Base-by-base conservation (phyloP, 2,329 filamentous ascomycete genomes). In the Xylaria sp. region DNA sequence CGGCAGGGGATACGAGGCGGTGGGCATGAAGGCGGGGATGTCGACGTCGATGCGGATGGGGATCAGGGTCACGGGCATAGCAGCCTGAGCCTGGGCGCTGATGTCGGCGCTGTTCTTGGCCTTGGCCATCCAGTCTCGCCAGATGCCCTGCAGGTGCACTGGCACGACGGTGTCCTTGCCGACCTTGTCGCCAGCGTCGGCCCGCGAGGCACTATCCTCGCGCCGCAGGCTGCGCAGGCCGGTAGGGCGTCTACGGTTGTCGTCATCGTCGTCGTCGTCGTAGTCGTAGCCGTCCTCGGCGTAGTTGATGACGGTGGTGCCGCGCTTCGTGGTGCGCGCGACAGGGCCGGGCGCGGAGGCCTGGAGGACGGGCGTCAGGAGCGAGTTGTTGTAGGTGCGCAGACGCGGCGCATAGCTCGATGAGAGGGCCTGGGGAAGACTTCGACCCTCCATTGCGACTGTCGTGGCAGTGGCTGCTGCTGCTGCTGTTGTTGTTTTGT, bases 11-110 rank as follows among this genome's bases (percentile, higher is more conserved):
- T 92, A 84, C 5, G 91, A 84, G 22, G 90, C 83, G 38, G 87
- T 82, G 13, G 92, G 90, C 11, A 87, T 83, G 80, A 91, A 96
- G 63, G 93, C 84, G 54, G 93, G 90, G 36, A 99, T 90, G 77
- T 98, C 95, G 77, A 98, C 86, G 77, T 99, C 96, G 79, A 99
- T 97, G 66, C 95, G 92, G 74, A 99, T 97, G 20, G 96, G 96
- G 66, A 99, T 95, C 60, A 98, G 85, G 0, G 93, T 97, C 57
- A 97, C 86, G 4, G 96, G 96, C 39, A 99, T 86, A 56, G 89
- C 89, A 39, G 93, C 90, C 73, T 90, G 88, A 2, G 87, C 86
- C 58, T 86, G 85, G 73, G 85, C 87, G 69, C 89, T 87, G 71
- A 88, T 80, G 67, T 90, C 88, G 45, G 85, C 85, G 56, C 84